These are phyloP conservation scores for Colletotrichum sp. DNA, from an alignment of 2,329 filamentous ascomycete genomes.

Conservation along the genomic window DNA sequence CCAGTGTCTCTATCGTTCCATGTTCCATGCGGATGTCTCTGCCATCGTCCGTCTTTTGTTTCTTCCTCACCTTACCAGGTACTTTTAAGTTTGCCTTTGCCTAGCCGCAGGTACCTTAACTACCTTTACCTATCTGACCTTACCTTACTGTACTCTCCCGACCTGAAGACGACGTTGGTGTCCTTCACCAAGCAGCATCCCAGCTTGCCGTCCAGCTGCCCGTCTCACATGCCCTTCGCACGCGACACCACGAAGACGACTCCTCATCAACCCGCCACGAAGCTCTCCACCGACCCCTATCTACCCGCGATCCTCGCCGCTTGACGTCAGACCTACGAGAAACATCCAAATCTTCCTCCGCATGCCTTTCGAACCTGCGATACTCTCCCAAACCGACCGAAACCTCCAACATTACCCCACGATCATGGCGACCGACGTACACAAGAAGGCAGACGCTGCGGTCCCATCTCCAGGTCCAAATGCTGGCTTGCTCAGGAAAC, in stretches of 20 bases:
- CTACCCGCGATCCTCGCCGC: background rate
- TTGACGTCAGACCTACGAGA: background rate
- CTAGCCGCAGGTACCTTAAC: background rate
- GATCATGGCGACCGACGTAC: constrained; percentile 41
- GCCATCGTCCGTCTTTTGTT: background rate
- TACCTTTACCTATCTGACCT: background rate
- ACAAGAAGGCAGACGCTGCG: constrained; percentile 28
- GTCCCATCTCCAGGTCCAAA: constrained; percentile 23
- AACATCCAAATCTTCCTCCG: background rate
- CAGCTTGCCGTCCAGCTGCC: constrained; percentile 4
- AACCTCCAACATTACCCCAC: background rate
- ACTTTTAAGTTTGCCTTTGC: background rate
- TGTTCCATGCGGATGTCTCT: background rate
- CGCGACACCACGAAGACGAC: constrained; percentile 3
- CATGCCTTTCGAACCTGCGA: background rate
- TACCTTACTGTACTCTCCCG: background rate
- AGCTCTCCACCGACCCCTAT: background rate
- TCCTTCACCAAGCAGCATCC: constrained; percentile 4
- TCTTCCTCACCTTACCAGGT: background rate
- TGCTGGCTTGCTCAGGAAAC: constrained; percentile 11
- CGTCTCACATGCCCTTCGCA: constrained; percentile 17
- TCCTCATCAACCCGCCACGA: background rate
- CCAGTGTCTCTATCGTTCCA: background rate
- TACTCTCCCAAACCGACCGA: background rate
- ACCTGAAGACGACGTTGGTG: background rate